Evolutionary conservation across 805 yeast species (phyloP).

Genomic region (Cyberlindnera meyerae): DNA sequence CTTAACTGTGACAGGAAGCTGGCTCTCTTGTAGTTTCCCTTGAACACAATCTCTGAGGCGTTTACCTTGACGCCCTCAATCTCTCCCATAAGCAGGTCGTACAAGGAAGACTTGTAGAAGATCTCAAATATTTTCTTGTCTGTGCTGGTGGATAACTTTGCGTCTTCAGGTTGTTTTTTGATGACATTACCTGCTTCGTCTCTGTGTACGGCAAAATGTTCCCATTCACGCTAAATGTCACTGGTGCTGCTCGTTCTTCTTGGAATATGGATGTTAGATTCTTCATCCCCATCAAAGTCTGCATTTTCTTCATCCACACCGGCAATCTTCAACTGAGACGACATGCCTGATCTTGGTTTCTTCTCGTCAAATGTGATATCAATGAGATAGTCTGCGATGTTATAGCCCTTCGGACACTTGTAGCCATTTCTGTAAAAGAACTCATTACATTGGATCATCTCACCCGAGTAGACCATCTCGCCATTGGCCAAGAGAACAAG

Average conservation of each 20-base stretch:
- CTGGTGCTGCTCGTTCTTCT: constrained; percentile 29
- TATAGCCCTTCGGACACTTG: constrained; percentile 82
- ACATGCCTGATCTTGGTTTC: constrained; percentile 11
- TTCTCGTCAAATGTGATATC: constrained; percentile 73
- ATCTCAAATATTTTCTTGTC: constrained; percentile 24
- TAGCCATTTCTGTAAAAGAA: constrained; percentile 75
- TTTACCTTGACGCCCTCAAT: constrained; percentile 25
- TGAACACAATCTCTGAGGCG: constrained; percentile 19
- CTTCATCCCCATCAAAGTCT: constrained; percentile 23
- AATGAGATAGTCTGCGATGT: constrained; percentile 88
- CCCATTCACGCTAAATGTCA: constrained; percentile 79
- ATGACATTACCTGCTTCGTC: constrained; percentile 44
- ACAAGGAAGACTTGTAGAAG: constrained; percentile 31
- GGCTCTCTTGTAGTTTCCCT: constrained; percentile 37
- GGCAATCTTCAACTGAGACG: constrained; percentile 10
- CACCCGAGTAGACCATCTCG: constrained; percentile 81
- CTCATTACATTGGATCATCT: constrained; percentile 66
- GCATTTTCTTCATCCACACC: constrained; percentile 30
- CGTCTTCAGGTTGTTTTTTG: constrained; percentile 11
- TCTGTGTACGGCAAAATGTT: constrained; percentile 74
- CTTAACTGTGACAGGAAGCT: constrained; percentile 56
- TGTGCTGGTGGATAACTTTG: background rate
- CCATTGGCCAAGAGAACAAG: constrained; percentile 81
- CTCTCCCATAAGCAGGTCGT: constrained; percentile 27
- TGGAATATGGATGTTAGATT: constrained; percentile 28